Conservation (phyloP, 441 rosid genomes). For the Iberis amara region DNA sequence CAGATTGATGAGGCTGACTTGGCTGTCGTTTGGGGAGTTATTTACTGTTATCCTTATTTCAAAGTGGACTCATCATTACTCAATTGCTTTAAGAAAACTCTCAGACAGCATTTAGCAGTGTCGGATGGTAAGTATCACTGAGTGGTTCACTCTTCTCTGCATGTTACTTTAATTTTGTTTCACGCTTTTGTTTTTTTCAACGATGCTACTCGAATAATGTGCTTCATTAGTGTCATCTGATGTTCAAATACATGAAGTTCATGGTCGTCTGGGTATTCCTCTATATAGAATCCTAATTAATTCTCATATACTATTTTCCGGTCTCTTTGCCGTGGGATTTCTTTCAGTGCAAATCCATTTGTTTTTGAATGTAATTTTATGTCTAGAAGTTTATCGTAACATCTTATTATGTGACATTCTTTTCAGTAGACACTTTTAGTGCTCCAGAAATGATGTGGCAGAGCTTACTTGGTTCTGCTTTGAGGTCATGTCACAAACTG, state of each 20-base stretch:
- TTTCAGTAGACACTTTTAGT: slow-evolving; percentile 53
- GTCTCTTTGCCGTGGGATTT: slow-evolving; percentile 7
- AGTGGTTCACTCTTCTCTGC: slow-evolving; percentile 12
- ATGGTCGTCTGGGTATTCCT: slow-evolving; percentile 12
- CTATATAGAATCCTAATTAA: slow-evolving; percentile 9
- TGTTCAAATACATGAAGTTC: slow-evolving; percentile 6
- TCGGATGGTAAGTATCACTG: slow-evolving; percentile 43
- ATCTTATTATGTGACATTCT: slow-evolving; percentile 8
- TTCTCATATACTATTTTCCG: slow-evolving; percentile 11
- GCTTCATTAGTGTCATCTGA: slow-evolving; percentile 3
- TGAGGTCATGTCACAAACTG: slow-evolving; percentile 46
- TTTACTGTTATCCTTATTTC: slow-evolving; percentile 58
- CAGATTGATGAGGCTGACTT: slow-evolving; percentile 38
- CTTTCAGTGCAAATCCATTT: slow-evolving; percentile 3
- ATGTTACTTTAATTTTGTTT: slow-evolving; percentile 1
- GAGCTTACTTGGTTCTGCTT: slow-evolving; percentile 67
- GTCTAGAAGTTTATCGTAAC: slow-evolving; percentile 6
- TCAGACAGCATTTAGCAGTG: slow-evolving; percentile 40
- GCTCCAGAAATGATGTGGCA: slow-evolving; percentile 53
- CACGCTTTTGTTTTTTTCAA: not conserved
- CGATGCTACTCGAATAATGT: slow-evolving; percentile 15
- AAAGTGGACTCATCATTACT: slow-evolving; percentile 40
- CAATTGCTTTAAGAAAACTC: slow-evolving; percentile 47
- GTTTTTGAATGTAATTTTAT: slow-evolving; percentile 10
- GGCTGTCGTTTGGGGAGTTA: slow-evolving; percentile 64